A percentile compares a stretch with the other conserved stretches of the same genome.
Conservation (phyloP, 2,329 filamentous ascomycete species). For the Trichophyton rubrum region DNA sequence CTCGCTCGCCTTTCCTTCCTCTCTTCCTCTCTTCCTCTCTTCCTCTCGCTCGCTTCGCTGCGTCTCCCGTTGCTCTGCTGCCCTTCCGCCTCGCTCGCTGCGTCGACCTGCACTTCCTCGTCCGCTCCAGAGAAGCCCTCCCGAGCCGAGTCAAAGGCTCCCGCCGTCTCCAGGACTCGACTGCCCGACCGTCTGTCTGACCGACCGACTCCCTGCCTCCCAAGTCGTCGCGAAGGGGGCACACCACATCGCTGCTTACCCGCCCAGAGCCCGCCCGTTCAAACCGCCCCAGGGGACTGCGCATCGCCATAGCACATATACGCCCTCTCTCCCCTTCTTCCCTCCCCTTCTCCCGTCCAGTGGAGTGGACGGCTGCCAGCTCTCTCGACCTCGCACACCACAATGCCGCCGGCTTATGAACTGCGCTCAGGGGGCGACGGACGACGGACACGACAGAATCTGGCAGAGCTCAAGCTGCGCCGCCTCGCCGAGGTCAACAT, state of each 20-base stretch:
- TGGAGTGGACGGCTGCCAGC: not conserved
- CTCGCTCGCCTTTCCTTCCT: not conserved
- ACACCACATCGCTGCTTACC: too few species aligned
- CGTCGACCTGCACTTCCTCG: not conserved
- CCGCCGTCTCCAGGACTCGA: too few species aligned
- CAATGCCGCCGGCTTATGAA: constrained; percentile 52
- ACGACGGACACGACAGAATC: constrained; percentile 95
- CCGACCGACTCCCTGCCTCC: not conserved
- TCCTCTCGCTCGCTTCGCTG: not conserved
- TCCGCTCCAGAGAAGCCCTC: too few species aligned
- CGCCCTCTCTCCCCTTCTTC: not conserved
- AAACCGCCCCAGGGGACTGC: not conserved
- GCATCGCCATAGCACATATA: not conserved
- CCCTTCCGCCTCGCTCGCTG: not conserved
- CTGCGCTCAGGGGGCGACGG: constrained; percentile 52
- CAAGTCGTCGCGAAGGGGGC: not conserved
- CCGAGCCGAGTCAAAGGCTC: too few species aligned
- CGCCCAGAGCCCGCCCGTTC: not conserved
- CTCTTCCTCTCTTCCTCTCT: not conserved
- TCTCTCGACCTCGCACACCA: not conserved
- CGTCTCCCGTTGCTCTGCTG: not conserved
- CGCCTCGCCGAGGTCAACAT: constrained; percentile 95
- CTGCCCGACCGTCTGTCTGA: too few species aligned
- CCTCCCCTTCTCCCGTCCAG: not conserved
- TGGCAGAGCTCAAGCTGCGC: constrained; percentile 95